Evolutionary conservation across 208 protist species (phyloP).

Genomic region (Leishmania guyanensis): DNA sequence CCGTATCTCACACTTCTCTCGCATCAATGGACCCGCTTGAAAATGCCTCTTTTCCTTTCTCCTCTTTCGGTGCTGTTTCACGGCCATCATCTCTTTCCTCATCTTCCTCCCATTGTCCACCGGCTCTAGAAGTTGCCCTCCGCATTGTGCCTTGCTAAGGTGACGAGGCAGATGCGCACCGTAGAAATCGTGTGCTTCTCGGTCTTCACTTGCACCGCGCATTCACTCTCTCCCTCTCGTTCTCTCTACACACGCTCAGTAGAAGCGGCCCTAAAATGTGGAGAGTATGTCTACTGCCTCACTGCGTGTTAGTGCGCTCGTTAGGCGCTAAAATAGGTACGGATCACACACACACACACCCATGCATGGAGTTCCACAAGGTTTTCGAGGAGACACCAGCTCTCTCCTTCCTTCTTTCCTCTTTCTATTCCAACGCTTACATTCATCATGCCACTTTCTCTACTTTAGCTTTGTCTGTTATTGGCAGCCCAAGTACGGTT

Average conservation of each 20-base stretch:
- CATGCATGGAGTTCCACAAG: not conserved
- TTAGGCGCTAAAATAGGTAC: not conserved
- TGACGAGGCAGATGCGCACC: not conserved
- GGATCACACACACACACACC: not conserved
- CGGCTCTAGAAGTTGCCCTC: not conserved
- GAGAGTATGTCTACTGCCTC: not conserved
- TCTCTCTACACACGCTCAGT: not conserved
- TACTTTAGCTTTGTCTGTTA: not conserved
- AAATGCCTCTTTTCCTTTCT: not conserved
- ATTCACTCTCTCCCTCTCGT: not conserved
- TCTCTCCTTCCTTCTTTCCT: no score
- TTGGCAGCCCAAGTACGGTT: slow-evolving; percentile 13
- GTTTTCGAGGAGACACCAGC: not conserved
- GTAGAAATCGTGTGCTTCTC: not conserved
- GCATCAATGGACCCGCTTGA: not conserved
- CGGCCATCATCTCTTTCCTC: not conserved
- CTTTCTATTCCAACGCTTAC: not conserved
- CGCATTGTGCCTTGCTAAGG: not conserved
- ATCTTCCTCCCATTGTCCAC: not conserved
- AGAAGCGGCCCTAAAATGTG: not conserved
- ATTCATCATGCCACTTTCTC: not conserved
- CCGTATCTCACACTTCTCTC: not conserved
- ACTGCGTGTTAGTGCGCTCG: not conserved
- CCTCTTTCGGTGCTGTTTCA: not conserved
- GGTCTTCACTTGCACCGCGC: not conserved